A percentile compares a stretch with the other conserved stretches of the same genome.
Evolutionary conservation across 164 flowering plant genomes (phyloP).

Genomic region (Umbellularia californica): DNA sequence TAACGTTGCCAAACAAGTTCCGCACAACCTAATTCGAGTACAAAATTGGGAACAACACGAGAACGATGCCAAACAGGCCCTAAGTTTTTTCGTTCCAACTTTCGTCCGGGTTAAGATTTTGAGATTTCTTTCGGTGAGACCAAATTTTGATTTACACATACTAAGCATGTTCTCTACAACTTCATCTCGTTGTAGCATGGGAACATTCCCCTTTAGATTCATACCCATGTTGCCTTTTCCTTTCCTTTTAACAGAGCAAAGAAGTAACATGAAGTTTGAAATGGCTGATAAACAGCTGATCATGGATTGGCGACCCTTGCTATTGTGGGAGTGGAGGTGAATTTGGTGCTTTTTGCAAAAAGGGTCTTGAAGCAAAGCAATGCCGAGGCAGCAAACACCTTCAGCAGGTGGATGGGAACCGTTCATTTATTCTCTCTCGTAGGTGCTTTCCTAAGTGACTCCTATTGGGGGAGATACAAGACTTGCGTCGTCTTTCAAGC

Average conservation of each 20-base stretch:
- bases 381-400: constrained; percentile 67
- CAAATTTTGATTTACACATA: no score
- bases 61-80: no score
- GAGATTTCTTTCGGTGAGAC: no score
- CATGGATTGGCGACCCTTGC: constrained; percentile 79
- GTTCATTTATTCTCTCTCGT: constrained; percentile 72
- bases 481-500: constrained; percentile 69
- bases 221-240: background rate
- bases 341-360: constrained; percentile 73
- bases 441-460: constrained; percentile 81
- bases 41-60: no score
- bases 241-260: background rate
- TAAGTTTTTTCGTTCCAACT: no score
- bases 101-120: no score
- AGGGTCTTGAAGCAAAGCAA: constrained; percentile 65
- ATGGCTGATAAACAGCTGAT: constrained; percentile 47
- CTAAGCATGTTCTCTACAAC: no score
- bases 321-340: constrained; percentile 81
- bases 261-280: background rate
- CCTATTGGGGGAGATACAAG: constrained; percentile 72
- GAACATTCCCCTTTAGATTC: background rate
- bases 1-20: no score
- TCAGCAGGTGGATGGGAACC: constrained; percentile 78
- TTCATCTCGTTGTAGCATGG: no score
- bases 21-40: no score